Evolutionary conservation across 306 rosid species (phyloP).

Genomic region (Casuarina glauca): DNA sequence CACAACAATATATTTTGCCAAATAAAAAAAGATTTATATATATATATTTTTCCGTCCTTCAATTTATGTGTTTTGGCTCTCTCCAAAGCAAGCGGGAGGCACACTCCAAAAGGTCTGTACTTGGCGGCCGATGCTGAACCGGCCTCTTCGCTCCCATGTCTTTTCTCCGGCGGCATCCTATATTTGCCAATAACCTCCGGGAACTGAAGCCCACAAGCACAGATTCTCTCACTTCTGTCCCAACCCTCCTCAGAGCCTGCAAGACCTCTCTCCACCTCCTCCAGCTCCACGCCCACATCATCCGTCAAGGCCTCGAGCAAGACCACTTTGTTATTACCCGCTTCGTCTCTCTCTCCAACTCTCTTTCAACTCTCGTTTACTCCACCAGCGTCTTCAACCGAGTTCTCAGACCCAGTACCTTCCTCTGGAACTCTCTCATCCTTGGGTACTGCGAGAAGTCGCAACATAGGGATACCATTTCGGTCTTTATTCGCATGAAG

Average conservation of each 20-base stretch:
- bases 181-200: constrained; percentile 19
- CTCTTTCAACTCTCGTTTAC: constrained; percentile 22
- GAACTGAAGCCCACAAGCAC: constrained; percentile 2
- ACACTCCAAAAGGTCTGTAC: neutral
- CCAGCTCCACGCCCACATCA: constrained; percentile 64
- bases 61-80: too few species aligned
- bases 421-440: constrained; percentile 72
- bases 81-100: neutral
- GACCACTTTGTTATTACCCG: constrained; percentile 52
- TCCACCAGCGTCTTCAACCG: constrained; percentile 34
- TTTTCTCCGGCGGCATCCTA: constrained; percentile 22
- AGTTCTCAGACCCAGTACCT: constrained; percentile 41
- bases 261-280: constrained; percentile 41
- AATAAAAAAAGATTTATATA: too few species aligned
- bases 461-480: constrained; percentile 33
- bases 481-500: constrained; percentile 50
- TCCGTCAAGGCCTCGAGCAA: constrained; percentile 69
- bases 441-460: constrained; percentile 40
- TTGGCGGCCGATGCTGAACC: neutral
- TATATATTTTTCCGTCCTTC: too few species aligned
- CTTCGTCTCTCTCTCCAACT: constrained; percentile 37
- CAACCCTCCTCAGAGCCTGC: constrained; percentile 50
- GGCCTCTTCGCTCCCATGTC: constrained; percentile 30
- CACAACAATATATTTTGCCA: too few species aligned
- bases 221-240: constrained; percentile 16